phyloP scores from a whole-genome alignment of 2,329 filamentous ascomycete species.

The Alternaria ventricosa region DNA sequence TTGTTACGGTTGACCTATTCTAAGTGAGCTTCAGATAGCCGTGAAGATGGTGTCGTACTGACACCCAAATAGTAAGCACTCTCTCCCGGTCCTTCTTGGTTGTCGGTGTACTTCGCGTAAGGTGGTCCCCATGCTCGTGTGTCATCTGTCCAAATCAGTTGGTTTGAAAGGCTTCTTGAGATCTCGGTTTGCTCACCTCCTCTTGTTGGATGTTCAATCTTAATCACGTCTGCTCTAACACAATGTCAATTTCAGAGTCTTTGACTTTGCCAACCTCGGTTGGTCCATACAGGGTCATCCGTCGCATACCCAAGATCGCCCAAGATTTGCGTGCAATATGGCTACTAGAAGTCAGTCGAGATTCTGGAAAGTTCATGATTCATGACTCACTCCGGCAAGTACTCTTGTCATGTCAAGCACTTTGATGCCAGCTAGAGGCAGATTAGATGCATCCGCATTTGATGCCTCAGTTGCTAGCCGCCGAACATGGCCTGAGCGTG shows the following conservation, averaged over 20 bases:
- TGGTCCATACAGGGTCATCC: constrained; percentile 41
- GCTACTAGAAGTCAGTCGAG: constrained; percentile 61
- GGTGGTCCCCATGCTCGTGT: constrained; percentile 96
- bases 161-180: not conserved
- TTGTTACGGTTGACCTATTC: constrained; percentile 92
- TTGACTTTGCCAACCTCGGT: constrained; percentile 34
- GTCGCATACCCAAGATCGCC: constrained; percentile 86
- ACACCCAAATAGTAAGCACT: constrained; percentile 94
- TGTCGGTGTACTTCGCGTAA: constrained; percentile 77
- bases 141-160: constrained; percentile 68
- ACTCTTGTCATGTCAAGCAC: constrained; percentile 98
- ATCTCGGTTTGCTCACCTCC: constrained; percentile 27
- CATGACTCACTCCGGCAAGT: constrained; percentile 78
- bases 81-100: constrained; percentile 75
- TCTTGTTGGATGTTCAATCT: constrained; percentile 83
- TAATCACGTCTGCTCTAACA: constrained; percentile 89
- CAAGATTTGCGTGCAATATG: constrained; percentile 96
- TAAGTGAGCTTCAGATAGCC: not conserved
- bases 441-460: constrained; percentile 52
- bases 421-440: constrained; percentile 83
- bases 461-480: constrained; percentile 52
- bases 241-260: constrained; percentile 21
- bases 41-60: constrained; percentile 34
- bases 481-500: constrained; percentile 27
- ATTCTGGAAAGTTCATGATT: accelerated